Percentiles rank a stretch among this genome's conserved stretches.
Conservation (phyloP, 2,329 filamentous ascomycete genomes). For the Ophiosphaerella herpotricha region DNA sequence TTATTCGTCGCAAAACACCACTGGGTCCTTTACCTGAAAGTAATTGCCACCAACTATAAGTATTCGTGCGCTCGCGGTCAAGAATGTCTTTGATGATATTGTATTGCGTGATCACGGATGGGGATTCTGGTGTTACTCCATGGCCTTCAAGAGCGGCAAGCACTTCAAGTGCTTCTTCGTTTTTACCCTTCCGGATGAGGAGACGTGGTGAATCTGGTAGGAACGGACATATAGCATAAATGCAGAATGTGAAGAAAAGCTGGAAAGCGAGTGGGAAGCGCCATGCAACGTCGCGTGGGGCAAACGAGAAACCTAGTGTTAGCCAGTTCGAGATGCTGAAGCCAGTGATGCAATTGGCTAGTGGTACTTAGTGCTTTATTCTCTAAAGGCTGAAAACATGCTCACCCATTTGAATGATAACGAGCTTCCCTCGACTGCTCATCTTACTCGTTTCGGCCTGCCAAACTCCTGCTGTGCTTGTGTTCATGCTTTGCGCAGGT, state of each 20-base stretch:
- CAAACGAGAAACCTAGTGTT: conserved; percentile 50
- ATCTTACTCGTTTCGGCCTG: conserved; percentile 55
- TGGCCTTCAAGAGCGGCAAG: conserved; percentile 47
- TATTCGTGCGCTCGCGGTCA: conserved; percentile 52
- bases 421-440: conserved; percentile 51
- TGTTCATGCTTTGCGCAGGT: conserved; percentile 49
- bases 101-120: conserved; percentile 41
- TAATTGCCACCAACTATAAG: conserved; percentile 52
- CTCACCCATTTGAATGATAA: conserved; percentile 52
- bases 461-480: conserved; percentile 56
- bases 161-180: conserved; percentile 50
- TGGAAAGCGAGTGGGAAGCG: conserved; percentile 60
- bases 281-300: conserved; percentile 42
- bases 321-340: conserved; percentile 53
- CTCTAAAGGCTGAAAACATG: background rate
- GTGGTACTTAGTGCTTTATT: conserved; percentile 1
- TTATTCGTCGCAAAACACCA: conserved; percentile 50
- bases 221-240: conserved; percentile 56
- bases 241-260: conserved; percentile 62
- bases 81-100: conserved; percentile 47
- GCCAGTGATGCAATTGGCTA: conserved; percentile 50
- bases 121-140: conserved; percentile 43
- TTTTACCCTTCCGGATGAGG: conserved; percentile 56
- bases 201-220: conserved; percentile 52
- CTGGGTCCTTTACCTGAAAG: conserved; percentile 48